Evolutionary conservation across 352 stramenopile genomes (phyloP), one percentile per base, ranked within the genome.

Genomic region (Phytophthora palmivora): DNA sequence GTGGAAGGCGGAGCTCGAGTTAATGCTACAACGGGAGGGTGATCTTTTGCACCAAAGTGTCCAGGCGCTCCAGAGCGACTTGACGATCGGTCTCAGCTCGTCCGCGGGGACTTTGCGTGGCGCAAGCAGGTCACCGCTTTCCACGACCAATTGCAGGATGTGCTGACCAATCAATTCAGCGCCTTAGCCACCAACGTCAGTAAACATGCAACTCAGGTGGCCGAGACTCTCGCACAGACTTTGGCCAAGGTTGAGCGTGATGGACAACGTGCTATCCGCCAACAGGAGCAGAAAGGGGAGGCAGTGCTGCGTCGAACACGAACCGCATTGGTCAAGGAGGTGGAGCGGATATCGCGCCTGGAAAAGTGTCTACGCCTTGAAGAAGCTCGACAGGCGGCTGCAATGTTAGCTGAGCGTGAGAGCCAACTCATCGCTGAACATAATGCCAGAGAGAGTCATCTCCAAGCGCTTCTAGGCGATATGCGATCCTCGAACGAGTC

Each of bases 321-420:
- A 2, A 60, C 58, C 18, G 74, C 79, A 32, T 61, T 84, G 15
- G 73, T 79, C 53, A 91, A 89, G 58, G 82, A 91, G 48, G 78
- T 89, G 39, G 76, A 89, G 7, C 67, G 80, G 12, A 81, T 89
- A 57, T 59, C 79, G 21, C 65, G 59, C 4, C 65, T 91, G 11
- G 82, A 91, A 52, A 80, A 79, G 44, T 91, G 82, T 68, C 63
- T 91, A 4, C 76, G 82, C 24, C 64, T 72, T 6, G 82, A 91
- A 55, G 78, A 91, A 45, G 63, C 72, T 12, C 70, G 74, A 6
- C 82, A 89, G 48, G 67, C 78, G 2, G 83, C 81, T 24, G 62
- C 44, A 4, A 81, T 72, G 55, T 72, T 88, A 47, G 78, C 83
- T 12, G 64, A 73, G 12, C 64, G 78, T 5, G 62, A 89, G 6